Base-by-base conservation (phyloP, 2,329 filamentous ascomycete genomes). In the Aspergillus sp. region DNA sequence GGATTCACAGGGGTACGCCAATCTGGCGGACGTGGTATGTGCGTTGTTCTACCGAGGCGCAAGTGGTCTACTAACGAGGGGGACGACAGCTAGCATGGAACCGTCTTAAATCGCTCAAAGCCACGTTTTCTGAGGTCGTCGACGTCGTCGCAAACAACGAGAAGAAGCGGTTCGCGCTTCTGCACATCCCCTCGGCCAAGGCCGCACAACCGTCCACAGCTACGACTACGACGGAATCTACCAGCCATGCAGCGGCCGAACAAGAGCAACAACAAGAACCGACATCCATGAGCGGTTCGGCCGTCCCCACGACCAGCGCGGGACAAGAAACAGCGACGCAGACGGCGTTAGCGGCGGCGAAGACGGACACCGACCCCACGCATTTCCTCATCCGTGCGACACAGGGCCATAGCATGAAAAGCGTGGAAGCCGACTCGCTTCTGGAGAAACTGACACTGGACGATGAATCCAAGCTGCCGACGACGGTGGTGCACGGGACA, bases 371-470 rank as follows among this genome's bases (percentile, higher is more conserved):
- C 0, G 76, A 87, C 46, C 80, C 89, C 0, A 70, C 79, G 0
- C 79, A 88, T 69, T 96, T 86, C 76, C 79, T 95, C 30, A 96
- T 99, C 73, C 90, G 94, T 64, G 94, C 94, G 24, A 96, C 95
- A 66, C 94, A 97, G 75, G 94, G 94, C 50, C 94, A 97, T 76
- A 90, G 84, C 63, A 89, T 99, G 66, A 84, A 85, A 65, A 75
- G 85, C 6, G 62, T 86, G 33, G 86, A 89, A 24, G 84, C 84
- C n/a, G 83, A 86, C 44, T 81, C 81, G 0, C 80, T 95, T 2
- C 82, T 96, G 3, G 80, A 78, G 17, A 85, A 86, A 6, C 77
- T 96, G 52, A 85, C 83, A 1, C 66, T 83, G 1, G 79, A 80
- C 68, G 6, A 79, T 65, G 20, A 82, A 24, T 51, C 58, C 10